A percentile compares a stretch with the other conserved stretches of the same genome.
Conservation (phyloP, 1,284 basidiomycete genomes). For the Cutaneotrichosporon curvatum region DNA sequence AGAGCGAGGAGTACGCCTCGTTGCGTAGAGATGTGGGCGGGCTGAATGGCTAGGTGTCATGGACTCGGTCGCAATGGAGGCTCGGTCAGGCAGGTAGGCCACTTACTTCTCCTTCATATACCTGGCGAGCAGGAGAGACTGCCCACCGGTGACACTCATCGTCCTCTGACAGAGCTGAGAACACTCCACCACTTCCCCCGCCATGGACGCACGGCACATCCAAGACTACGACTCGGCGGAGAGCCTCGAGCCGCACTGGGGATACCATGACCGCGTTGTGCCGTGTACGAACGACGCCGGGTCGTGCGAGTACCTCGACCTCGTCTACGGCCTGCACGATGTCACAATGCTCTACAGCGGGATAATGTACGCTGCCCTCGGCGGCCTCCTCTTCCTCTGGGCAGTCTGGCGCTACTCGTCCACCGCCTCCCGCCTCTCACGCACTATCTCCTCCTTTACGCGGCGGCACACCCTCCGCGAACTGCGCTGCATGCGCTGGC, state of each 20-base stretch:
- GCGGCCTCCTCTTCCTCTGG: conserved; percentile 20
- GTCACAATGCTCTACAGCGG: conserved; percentile 28
- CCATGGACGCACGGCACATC: conserved; percentile 20
- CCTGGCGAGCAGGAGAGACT: too few species aligned
- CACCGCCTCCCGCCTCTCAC: background rate
- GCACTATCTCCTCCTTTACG: conserved; percentile 6
- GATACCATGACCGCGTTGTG: conserved; percentile 24
- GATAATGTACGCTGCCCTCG: conserved; percentile 23
- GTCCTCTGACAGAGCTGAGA: too few species aligned
- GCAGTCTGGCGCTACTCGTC: conserved; percentile 8
- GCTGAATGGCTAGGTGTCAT: too few species aligned
- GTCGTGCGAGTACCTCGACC: conserved; percentile 32
- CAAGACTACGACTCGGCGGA: conserved; percentile 21
- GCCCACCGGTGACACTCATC: too few species aligned
- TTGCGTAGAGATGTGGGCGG: too few species aligned
- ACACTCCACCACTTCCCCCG: too few species aligned
- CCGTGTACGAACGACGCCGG: conserved; percentile 33
- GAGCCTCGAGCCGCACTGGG: conserved; percentile 29
- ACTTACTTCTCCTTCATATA: too few species aligned
- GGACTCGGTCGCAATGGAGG: too few species aligned
- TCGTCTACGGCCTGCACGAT: conserved; percentile 31
- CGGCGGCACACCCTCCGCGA: conserved; percentile 18
- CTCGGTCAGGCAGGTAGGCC: too few species aligned
- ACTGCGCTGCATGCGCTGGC: conserved; percentile 8
- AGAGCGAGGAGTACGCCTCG: too few species aligned